Base-by-base conservation (phyloP, 106 monocot genomes). In the Dendrobium huoshanense region DNA sequence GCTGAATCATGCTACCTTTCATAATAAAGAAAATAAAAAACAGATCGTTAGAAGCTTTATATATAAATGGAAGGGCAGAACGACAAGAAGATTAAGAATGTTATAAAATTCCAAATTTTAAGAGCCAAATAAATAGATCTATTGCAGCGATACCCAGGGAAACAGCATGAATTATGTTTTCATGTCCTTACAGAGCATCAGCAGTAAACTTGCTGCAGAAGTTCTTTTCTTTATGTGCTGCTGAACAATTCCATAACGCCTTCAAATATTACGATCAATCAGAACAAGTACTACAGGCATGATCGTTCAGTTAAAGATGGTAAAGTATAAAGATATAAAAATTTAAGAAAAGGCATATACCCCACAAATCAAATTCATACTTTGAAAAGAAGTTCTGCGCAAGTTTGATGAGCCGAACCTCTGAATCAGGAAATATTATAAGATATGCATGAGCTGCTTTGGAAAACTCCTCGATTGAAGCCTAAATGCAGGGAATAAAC, bases 371-470 rank as follows among this genome's bases (percentile, higher is more conserved):
- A 24, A 41, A 19, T 72, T 43, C 70, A 84, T 90, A 95, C 98
- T 87, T 98, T 47, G 85, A 79, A 88, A 98, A 98, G 80, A 94
- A 89, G 67, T 88, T 87, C 37, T 92, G 92, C 78, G 89, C 77
- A 85, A 98, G 86, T 84, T 91, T 88, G 78, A 92, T 89, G 59
- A 98, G 94, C 33, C 85, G 89, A 49, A 41, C 83, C 81, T 98
- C 98, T 58, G 94, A 94, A 88, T 98, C 98, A 56, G 98, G 98
- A 79, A 98, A 98, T 84, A 98, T 98, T 83, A 94, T 95, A 51
- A 89, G 92, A 89, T 95, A 95, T 41, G 94, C 94, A 84, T 85
- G 91, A 41, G 88, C 84, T 4, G 89, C 91, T 81, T 92, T 95
- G 25, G 94, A 91, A 81, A 92, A 92, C 48, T 88, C 89, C 76